Evolutionary conservation across 345 rosid genomes (phyloP), one percentile per base, ranked within the genome.

Genomic region (Pistacia atlantica): DNA sequence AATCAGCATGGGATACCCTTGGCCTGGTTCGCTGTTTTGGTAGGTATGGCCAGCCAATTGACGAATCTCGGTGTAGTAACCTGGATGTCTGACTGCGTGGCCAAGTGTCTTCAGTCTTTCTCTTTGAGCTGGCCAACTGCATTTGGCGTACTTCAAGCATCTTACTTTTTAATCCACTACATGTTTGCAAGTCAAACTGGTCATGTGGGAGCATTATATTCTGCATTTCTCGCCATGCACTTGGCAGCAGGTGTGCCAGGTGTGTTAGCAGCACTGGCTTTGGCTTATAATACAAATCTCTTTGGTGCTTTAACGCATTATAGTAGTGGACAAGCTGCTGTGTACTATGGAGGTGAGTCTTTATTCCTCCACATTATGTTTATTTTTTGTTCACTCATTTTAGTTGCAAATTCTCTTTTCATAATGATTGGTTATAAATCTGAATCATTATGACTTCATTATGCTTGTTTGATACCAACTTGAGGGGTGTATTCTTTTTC

Each of bases 1-100:
- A 94, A 77, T 93, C 99, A 8, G 98, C 99, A 0, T 96, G 99
- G 98, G 98, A 96, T 87, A 94, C 98, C 98, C 5, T 80, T 96
- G 82, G 87, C 94, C 67, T 96, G 99, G 99, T 94, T 94, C 59
- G 93, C 98, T 16, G 93, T 94, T 71, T 84, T 96, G 65, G 97
- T 96, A 49, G 97, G 97, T 66, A 91, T 96, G 99, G 99, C 99
- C 5, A 88, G 97, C 59, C 98, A 96, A 72, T 84, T 94, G 75
- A 94, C 97, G 6, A 90, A 89, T 89, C 91, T 92, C 2, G 97
- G 99, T 31, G 83, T 96, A 3, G 97, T 96, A 22, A 64, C 84
- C 13, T 93, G 99, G 98, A 93, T 94, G 94, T 96, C 99, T 49
- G 77, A 76, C 73, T 84, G 89, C 58, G 97, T 96, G 38, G 97